Evolutionary conservation across 768 basidiomycete species (phyloP), one percentile per base, ranked within the genome.

Genomic region (Leucocoprinus sp.): DNA sequence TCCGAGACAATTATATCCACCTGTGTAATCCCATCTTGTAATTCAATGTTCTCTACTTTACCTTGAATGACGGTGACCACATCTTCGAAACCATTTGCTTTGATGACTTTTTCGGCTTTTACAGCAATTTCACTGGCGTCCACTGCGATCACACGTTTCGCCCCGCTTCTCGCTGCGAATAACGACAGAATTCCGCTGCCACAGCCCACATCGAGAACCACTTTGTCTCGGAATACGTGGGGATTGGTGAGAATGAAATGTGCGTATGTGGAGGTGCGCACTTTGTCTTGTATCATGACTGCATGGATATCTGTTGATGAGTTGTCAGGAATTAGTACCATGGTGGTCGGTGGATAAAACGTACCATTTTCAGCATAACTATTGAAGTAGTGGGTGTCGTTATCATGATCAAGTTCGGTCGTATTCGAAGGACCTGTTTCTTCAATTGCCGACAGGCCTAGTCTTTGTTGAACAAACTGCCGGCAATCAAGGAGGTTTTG

Each of bases 1-100:
- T 99, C 95, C 3, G 91, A 93, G 41, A 98, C 70, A 61, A 99
- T 93, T 49, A 99, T 77, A 60, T 99, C 95, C 18, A 98, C 95
- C 42, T 88, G 70, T 8, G 75, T 68, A 39, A 84, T 66, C 42
- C 65, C 77, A 41, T 82, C 80, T 1, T 89, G 91, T 1, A 97
- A 68, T 5, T 54, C 61, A 47, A 98, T 83, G 17, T 93, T 81
- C 64, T 99, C 95, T 19, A 97, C 77, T 61, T 95, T 96, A 21
- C 91, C 91, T 40, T 74, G 81, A 45, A 97, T 78, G 34, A 98
- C 92, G 54, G 82, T 88, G 57, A 97, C 87, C 21, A 85, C 63
- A 52, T 80, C 66, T 33, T 79, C 79, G 18, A 85, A 69, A 0
- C 72, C 76, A 56, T 96, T 97, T 2, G 69, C 76, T 55, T 77